phyloP scores from a whole-genome alignment of 1,284 basidiomycete genomes.

The Blastosporella zonata region DNA sequence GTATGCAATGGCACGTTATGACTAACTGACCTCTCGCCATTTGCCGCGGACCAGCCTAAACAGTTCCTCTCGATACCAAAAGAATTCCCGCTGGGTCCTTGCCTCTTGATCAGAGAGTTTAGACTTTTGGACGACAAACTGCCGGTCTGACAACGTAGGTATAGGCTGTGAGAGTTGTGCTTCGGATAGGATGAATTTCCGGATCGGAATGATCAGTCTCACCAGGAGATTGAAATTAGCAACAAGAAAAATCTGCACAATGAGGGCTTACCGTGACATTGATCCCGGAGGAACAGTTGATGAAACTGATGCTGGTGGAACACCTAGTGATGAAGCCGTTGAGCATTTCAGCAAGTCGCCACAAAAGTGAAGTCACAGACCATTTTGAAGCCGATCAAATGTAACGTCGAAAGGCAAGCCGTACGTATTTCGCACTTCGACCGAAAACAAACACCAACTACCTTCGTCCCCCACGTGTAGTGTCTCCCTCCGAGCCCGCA shows the following conservation, averaged over 20 bases:
- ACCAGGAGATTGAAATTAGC: slow-evolving; percentile 5
- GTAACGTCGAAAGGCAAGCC: slow-evolving; percentile 86
- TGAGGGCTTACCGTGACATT: slow-evolving; percentile 61
- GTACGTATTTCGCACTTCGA: slow-evolving; percentile 89
- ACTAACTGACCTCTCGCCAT: slow-evolving; percentile 77
- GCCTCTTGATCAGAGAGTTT: slow-evolving; percentile 60
- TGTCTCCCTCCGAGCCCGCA: slow-evolving; percentile 20
- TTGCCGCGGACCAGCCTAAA: slow-evolving; percentile 63
- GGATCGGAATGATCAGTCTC: slow-evolving; percentile 80
- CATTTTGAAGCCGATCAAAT: slow-evolving; percentile 64
- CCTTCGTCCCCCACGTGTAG: slow-evolving; percentile 48
- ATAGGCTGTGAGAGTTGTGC: slow-evolving; percentile 65
- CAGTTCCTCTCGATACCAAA: slow-evolving; percentile 92
- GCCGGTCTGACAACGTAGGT: slow-evolving; percentile 83
- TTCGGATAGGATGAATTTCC: slow-evolving; percentile 60
- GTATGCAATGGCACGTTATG: not conserved
- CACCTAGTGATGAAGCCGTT: slow-evolving; percentile 31
- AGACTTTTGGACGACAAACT: slow-evolving; percentile 86
- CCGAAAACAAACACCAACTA: slow-evolving; percentile 79
- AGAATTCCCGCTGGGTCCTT: slow-evolving; percentile 68
- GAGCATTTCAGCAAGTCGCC: not conserved
- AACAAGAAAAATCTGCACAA: not conserved
- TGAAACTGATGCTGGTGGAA: slow-evolving; percentile 42
- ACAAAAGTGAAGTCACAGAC: slow-evolving; percentile 31
- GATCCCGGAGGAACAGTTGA: slow-evolving; percentile 80